A percentile compares a stretch with the other conserved stretches of the same genome.
Evolutionary conservation across 2,329 filamentous ascomycete species (phyloP).

Genomic region (Penicillium sp.): DNA sequence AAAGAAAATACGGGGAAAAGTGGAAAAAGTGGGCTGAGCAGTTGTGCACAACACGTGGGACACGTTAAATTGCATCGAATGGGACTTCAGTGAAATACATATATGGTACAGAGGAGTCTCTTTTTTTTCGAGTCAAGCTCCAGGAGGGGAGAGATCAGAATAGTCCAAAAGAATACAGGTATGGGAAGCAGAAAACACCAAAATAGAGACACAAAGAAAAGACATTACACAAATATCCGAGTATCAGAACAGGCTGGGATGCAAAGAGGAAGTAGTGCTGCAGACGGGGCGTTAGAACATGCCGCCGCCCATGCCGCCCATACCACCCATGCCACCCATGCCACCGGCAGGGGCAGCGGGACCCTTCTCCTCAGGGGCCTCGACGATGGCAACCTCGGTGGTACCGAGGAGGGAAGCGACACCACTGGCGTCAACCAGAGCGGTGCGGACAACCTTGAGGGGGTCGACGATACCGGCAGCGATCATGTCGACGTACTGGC

Average conservation of each 20-base stretch:
- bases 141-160: conserved; percentile 20
- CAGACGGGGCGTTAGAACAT: conserved; percentile 59
- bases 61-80: conserved; percentile 3
- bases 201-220: conserved; percentile 22
- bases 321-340: conserved; percentile 58
- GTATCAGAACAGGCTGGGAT: conserved; percentile 34
- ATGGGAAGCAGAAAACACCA: conserved; percentile 24
- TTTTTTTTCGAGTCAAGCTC: conserved; percentile 16
- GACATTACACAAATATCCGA: conserved; percentile 28
- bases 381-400: conserved; percentile 96
- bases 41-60: background rate
- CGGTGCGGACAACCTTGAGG: conserved; percentile 98
- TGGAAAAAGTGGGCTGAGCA: background rate
- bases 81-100: conserved; percentile 18
- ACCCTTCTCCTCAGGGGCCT: conserved; percentile 90
- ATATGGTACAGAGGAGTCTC: conserved; percentile 28
- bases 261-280: conserved; percentile 34
- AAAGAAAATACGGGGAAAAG: background rate
- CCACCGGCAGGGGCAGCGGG: conserved; percentile 55
- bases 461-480: conserved; percentile 94
- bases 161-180: conserved; percentile 26
- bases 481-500: conserved; percentile 99
- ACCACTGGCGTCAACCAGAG: conserved; percentile 89
- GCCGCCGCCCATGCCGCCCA: conserved; percentile 65
- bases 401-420: conserved; percentile 96